Conservation (phyloP, 2,329 filamentous ascomycete genomes). For the Ophiostoma ips region DNA sequence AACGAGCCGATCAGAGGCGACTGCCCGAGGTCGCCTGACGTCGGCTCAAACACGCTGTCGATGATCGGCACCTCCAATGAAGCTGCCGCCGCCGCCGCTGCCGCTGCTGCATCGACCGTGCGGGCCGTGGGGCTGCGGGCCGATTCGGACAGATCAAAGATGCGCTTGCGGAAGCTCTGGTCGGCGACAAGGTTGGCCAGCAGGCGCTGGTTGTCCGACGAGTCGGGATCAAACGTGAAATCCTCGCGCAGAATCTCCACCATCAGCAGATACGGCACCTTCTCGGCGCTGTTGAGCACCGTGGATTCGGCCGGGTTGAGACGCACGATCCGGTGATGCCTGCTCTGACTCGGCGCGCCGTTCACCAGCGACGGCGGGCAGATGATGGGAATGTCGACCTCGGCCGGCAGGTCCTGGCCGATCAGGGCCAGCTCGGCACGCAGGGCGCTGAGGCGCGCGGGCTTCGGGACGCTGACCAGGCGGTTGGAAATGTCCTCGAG, state of each 20-base stretch:
- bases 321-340: slow-evolving; percentile 69
- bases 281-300: slow-evolving; percentile 74
- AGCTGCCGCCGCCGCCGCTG: slow-evolving; percentile 12
- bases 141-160: slow-evolving; percentile 58
- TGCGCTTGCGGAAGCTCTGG: slow-evolving; percentile 41
- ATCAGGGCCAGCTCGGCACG: slow-evolving; percentile 70
- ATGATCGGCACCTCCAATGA: slow-evolving; percentile 27
- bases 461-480: slow-evolving; percentile 70
- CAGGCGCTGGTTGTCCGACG: slow-evolving; percentile 56
- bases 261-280: slow-evolving; percentile 76
- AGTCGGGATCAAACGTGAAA: slow-evolving; percentile 68
- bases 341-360: slow-evolving; percentile 59
- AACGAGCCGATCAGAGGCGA: slow-evolving; percentile 52
- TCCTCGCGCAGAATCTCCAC: slow-evolving; percentile 70
- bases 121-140: slow-evolving; percentile 26
- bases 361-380: slow-evolving; percentile 62
- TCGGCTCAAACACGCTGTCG: slow-evolving; percentile 77
- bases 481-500: slow-evolving; percentile 75
- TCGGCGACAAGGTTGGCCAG: slow-evolving; percentile 43
- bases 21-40: slow-evolving; percentile 62
- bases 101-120: slow-evolving; percentile 6
- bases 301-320: slow-evolving; percentile 75
- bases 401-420: slow-evolving; percentile 65
- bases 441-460: slow-evolving; percentile 65
- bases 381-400: slow-evolving; percentile 72